phyloP scores from a whole-genome alignment of 306 rosid genomes.

The Cicer judaicum region DNA sequence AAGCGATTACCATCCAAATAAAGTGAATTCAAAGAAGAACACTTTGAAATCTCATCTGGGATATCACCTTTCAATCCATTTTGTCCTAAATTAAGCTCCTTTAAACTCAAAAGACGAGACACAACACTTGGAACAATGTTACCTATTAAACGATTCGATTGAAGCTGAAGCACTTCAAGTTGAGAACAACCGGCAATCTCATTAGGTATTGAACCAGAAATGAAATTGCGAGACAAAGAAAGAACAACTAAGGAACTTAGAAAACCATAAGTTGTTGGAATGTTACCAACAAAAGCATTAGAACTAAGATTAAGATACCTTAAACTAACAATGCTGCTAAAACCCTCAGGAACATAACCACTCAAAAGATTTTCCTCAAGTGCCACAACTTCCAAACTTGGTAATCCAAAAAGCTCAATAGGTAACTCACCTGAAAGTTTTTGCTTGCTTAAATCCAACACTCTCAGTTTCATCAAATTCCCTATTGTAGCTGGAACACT shows the following conservation, averaged over 20 bases:
- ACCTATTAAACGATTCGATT: conserved; percentile 57
- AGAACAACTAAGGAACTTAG: conserved; percentile 61
- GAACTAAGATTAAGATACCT: conserved; percentile 65
- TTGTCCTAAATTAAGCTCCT: conserved; percentile 68
- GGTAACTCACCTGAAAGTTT: conserved; percentile 77
- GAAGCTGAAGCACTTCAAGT: conserved; percentile 71
- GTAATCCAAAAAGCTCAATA: conserved; percentile 74
- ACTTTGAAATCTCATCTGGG: conserved; percentile 65
- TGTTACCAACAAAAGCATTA: conserved; percentile 61
- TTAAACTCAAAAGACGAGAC: conserved; percentile 54
- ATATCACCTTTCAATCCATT: conserved; percentile 70
- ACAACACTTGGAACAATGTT: conserved; percentile 54
- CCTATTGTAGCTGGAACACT: conserved; percentile 65
- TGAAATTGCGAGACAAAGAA: conserved; percentile 59
- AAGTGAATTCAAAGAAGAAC: conserved; percentile 61
- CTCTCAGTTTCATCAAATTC: conserved; percentile 64
- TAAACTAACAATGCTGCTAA: conserved; percentile 73
- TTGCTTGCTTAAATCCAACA: conserved; percentile 80
- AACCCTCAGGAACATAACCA: conserved; percentile 83
- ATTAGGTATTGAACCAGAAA: conserved; percentile 62
- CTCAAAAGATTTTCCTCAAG: conserved; percentile 66
- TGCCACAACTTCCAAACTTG: conserved; percentile 66
- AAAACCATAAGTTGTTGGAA: conserved; percentile 77
- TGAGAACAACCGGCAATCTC: conserved; percentile 72
- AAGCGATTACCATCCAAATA: conserved; percentile 63